Percentiles rank a stretch among this genome's conserved stretches.
phyloP scores from a whole-genome alignment of 768 basidiomycete genomes.

The Phylloporus arenicola region DNA sequence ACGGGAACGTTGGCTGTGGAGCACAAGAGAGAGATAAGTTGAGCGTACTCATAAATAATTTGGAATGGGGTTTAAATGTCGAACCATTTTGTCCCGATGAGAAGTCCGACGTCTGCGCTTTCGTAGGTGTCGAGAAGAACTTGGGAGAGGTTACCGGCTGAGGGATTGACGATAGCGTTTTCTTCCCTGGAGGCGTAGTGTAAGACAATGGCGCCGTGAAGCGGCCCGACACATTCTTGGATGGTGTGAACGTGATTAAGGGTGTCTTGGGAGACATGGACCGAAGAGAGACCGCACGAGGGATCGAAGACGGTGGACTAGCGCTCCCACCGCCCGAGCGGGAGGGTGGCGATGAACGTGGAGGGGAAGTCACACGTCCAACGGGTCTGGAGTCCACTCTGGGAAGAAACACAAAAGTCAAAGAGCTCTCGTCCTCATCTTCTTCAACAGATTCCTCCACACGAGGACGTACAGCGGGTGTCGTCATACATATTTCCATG shows the following conservation, averaged over 20 bases:
- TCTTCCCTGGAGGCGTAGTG: conserved; percentile 48
- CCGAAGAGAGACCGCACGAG: conserved; percentile 37
- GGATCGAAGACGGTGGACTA: conserved; percentile 48
- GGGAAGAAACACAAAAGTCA: conserved; percentile 23
- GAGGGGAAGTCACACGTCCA: conserved; percentile 6
- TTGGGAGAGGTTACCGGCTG: conserved; percentile 47
- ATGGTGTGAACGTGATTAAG: conserved; percentile 30
- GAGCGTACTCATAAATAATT: conserved; percentile 51
- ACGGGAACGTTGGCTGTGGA: conserved; percentile 30
- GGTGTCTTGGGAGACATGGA: conserved; percentile 29
- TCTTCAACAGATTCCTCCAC: conserved; percentile 12
- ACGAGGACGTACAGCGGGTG: conserved; percentile 16
- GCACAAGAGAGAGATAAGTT: conserved; percentile 42
- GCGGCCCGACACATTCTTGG: conserved; percentile 28
- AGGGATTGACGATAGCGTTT: conserved; percentile 57
- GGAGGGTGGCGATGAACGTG: conserved; percentile 10
- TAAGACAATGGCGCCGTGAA: conserved; percentile 18
- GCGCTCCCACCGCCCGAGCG: conserved; percentile 13
- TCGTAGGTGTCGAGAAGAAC: conserved; percentile 16
- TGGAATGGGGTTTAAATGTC: conserved; percentile 49
- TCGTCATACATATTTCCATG: conserved; percentile 8
- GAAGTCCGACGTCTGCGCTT: conserved; percentile 38
- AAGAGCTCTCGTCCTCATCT: conserved; percentile 19
- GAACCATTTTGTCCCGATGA: conserved; percentile 50
- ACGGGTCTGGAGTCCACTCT: conserved; percentile 2